Evolutionary conservation across 805 yeast genomes (phyloP).

Genomic region (Kluyveromyces lactis): DNA sequence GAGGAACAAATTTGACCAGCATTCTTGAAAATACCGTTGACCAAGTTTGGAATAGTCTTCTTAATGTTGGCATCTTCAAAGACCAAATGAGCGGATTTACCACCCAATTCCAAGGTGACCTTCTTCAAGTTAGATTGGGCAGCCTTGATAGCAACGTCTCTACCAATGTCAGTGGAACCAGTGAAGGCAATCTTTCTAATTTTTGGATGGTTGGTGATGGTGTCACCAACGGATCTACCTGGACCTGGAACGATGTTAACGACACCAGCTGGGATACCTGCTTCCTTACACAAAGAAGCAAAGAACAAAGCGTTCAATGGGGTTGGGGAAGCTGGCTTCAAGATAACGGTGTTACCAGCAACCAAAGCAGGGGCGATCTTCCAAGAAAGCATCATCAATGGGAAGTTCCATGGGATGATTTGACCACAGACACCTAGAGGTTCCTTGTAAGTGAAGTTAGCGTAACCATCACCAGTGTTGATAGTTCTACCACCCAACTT

Average conservation of each 20-base stretch:
- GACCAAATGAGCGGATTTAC: slow-evolving; percentile 72
- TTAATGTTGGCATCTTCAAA: slow-evolving; percentile 60
- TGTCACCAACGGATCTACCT: slow-evolving; percentile 66
- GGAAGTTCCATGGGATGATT: slow-evolving; percentile 83
- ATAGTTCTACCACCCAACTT: slow-evolving; percentile 57
- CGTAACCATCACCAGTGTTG: slow-evolving; percentile 54
- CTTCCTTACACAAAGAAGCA: slow-evolving; percentile 53
- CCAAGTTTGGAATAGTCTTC: slow-evolving; percentile 41
- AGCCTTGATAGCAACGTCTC: slow-evolving; percentile 58
- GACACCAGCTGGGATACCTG: slow-evolving; percentile 71
- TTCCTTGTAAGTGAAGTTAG: slow-evolving; percentile 60
- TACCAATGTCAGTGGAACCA: slow-evolving; percentile 74
- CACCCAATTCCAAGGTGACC: slow-evolving; percentile 76
- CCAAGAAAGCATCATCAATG: slow-evolving; percentile 73
- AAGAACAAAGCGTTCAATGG: slow-evolving; percentile 65
- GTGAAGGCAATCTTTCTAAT: slow-evolving; percentile 74
- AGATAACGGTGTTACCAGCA: slow-evolving; percentile 64
- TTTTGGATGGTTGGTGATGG: slow-evolving; percentile 58
- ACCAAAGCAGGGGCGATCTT: slow-evolving; percentile 73
- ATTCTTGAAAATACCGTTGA: slow-evolving; percentile 65
- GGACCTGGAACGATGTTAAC: slow-evolving; percentile 68
- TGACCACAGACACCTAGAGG: slow-evolving; percentile 81
- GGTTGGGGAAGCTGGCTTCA: slow-evolving; percentile 73
- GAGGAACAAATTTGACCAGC: slow-evolving; percentile 82
- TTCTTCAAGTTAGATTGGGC: slow-evolving; percentile 68